Percentiles rank a stretch among this genome's conserved stretches.
These are phyloP conservation scores for Colletotrichum sp. DNA, from an alignment of 2,329 filamentous ascomycete species.

Conservation along the genomic window DNA sequence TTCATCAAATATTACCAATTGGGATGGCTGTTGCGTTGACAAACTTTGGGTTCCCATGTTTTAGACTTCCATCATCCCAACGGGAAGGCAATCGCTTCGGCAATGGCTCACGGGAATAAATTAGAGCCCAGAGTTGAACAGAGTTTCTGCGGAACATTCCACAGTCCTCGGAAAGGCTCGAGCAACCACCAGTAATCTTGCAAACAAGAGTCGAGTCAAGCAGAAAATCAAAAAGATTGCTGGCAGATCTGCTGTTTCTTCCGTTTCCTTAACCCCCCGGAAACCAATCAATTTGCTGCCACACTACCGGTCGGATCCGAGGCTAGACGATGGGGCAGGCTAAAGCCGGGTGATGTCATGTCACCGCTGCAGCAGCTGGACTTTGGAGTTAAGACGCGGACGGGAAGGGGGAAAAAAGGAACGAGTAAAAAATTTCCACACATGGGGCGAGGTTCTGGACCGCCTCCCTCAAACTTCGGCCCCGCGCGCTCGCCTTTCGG, in stretches of 20 bases:
- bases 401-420: neutral
- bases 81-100: neutral
- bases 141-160: neutral
- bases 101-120: neutral
- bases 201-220: neutral
- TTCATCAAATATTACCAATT: neutral
- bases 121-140: neutral
- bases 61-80: conserved; percentile 17
- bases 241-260: neutral
- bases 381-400: neutral
- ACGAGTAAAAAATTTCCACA: neutral
- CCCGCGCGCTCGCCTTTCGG: neutral
- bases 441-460: neutral
- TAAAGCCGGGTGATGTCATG: conserved; percentile 8
- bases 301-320: conserved; percentile 3
- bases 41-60: neutral
- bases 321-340: neutral
- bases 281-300: neutral
- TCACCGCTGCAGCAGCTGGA: neutral
- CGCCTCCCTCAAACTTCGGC: neutral
- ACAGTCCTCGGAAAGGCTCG: conserved; percentile 3
- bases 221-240: neutral
- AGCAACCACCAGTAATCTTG: neutral
- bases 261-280: neutral
- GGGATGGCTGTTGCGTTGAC: neutral